Conservation (phyloP, 148 eudicot species). For the Vaccinium myrtillus region DNA sequence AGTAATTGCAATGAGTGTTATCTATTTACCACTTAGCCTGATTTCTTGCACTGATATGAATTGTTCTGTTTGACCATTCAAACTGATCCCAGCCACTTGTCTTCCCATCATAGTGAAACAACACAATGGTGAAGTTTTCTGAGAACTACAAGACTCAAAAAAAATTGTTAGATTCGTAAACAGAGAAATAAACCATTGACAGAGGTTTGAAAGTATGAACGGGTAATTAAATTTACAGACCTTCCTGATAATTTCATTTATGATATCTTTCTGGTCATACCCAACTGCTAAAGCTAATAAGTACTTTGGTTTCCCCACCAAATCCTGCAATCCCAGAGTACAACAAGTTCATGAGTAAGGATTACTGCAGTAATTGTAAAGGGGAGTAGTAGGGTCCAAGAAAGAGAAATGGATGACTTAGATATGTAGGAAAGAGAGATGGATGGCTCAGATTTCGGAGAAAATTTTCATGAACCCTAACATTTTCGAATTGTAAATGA, state of each 20-base stretch:
- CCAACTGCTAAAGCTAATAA: constrained; percentile 22
- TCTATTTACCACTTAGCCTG: not conserved
- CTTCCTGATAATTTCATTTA: constrained; percentile 6
- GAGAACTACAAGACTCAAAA: constrained; percentile 18
- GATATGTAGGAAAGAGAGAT: no score
- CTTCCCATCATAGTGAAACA: constrained; percentile 35
- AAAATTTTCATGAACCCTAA: no score
- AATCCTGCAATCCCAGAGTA: constrained; percentile 8
- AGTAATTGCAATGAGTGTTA: no score
- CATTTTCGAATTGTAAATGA: not conserved
- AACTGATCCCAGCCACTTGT: constrained; percentile 34
- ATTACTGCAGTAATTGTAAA: no score
- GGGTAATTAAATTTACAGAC: not conserved
- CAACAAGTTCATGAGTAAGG: not conserved
- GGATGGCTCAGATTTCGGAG: no score
- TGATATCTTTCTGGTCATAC: constrained; percentile 11
- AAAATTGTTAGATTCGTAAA: not conserved
- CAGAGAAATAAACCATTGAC: not conserved
- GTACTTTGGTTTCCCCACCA: constrained; percentile 12
- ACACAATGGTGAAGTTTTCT: constrained; percentile 24
- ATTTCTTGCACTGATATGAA: constrained; percentile 25
- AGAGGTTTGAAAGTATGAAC: no score
- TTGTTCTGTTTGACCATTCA: constrained; percentile 33
- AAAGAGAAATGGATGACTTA: no score
- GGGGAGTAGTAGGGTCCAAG: no score